Evolutionary conservation across 2,329 filamentous ascomycete genomes (phyloP), one percentile per base, ranked within the genome.

Genomic region (Fusarium devonianum): DNA sequence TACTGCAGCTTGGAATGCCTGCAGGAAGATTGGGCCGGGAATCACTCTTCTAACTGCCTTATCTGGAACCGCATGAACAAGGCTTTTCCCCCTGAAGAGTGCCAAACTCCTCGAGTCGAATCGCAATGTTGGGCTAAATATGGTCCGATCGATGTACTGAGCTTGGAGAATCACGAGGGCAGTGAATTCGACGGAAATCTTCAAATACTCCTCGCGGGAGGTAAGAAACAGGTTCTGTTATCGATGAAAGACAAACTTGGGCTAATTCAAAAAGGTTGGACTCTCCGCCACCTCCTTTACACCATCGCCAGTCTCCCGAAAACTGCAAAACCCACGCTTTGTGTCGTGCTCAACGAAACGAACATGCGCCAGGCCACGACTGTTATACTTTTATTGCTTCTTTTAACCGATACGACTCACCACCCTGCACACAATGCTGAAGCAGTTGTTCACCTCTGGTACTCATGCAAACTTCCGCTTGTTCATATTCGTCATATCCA

Each of bases 81-180:
- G 6, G 7, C 17, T 16, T 9, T 16, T 17, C 13, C 13, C 5
- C 7, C 5, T 32, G 29, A 9, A 11, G 25, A 43, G 17, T 12
- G 22, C 2, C 13, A 30, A 4, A 25, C 18, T 9, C 34, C 22
- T 16, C 18, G 30, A 3, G 42, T 46, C 11, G 30, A 19, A n/a
- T n/a, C n/a, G 2, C 33, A 14, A 4, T 58, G 49, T 26, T 68
- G 62, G 63, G 38, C 40, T 21, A 42, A 34, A 4, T 58, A 62
- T 11, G 42, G 60, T 2, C 63, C 67, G 6, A 58, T 56, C 1
- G 67, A 69, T 41, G 30, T 68, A 2, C 25, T 69, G 17, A 60
- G 63, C n/a, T 23, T 69, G 2, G 51, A 54, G 9, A 59, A 58
- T 26, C 64, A 66, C 14, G 67, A 69, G 28, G 67, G 67, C 3